phyloP scores from a whole-genome alignment of 2,329 filamentous ascomycete species.

The Madurella fahalii region DNA sequence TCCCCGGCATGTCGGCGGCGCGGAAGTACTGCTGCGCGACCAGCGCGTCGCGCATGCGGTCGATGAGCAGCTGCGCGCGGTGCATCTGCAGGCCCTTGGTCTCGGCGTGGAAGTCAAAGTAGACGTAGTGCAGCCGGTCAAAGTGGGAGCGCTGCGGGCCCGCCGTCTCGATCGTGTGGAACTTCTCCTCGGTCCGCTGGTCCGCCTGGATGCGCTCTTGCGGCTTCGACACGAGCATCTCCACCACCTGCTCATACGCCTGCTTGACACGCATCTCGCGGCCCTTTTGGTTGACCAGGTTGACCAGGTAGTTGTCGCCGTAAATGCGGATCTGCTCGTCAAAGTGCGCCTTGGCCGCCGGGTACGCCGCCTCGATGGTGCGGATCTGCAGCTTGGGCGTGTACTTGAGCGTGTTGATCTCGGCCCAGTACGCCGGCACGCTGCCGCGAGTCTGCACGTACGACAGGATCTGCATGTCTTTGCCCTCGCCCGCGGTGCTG shows the following conservation, averaged over 20 bases:
- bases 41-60: slow-evolving; percentile 73
- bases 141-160: slow-evolving; percentile 48
- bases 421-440: slow-evolving; percentile 93
- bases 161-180: slow-evolving; percentile 69
- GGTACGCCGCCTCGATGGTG: slow-evolving; percentile 72
- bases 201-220: slow-evolving; percentile 64
- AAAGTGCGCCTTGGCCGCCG: slow-evolving; percentile 82
- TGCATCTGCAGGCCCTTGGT: slow-evolving; percentile 95
- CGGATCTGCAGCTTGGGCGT: slow-evolving; percentile 86
- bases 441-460: slow-evolving; percentile 97
- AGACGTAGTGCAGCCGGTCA: slow-evolving; percentile 89
- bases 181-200: slow-evolving; percentile 70
- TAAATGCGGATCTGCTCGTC: slow-evolving; percentile 90
- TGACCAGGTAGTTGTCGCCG: slow-evolving; percentile 95
- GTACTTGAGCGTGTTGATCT: slow-evolving; percentile 90
- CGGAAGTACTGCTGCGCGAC: slow-evolving; percentile 86
- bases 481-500: slow-evolving; percentile 59
- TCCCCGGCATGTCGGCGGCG: slow-evolving; percentile 77
- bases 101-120: slow-evolving; percentile 98
- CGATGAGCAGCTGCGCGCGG: slow-evolving; percentile 79
- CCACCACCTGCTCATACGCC: slow-evolving; percentile 88
- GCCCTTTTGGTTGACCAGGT: slow-evolving; percentile 94
- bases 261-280: slow-evolving; percentile 85
- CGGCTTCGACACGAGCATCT: slow-evolving; percentile 66
- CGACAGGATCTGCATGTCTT: slow-evolving; percentile 83